Conservation (phyloP, 1,139 yeast genomes). For the Geotrichum carabidarum region DNA sequence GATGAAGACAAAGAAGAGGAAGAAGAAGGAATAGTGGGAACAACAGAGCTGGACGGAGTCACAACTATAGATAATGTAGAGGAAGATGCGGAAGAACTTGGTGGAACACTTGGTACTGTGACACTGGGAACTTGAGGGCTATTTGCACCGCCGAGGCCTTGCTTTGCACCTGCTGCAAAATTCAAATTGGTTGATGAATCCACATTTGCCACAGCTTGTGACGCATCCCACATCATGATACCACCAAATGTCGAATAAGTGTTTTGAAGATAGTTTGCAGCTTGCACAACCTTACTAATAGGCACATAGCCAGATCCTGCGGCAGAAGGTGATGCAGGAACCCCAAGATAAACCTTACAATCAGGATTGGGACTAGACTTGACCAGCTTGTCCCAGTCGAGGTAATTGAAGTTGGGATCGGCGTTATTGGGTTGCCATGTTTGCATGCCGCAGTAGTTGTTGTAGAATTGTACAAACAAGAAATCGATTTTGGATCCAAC, state of each 20-base stretch:
- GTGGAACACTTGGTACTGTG: neutral
- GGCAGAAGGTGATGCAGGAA: slow-evolving; percentile 65
- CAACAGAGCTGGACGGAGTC: slow-evolving; percentile 19
- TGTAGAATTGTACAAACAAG: slow-evolving; percentile 89
- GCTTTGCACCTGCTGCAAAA: slow-evolving; percentile 45
- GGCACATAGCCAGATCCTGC: slow-evolving; percentile 68
- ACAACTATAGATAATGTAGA: slow-evolving; percentile 5
- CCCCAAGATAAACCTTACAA: slow-evolving; percentile 60
- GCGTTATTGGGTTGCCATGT: slow-evolving; percentile 16
- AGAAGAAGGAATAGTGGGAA: neutral
- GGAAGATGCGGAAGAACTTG: slow-evolving; percentile 1
- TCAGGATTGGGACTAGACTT: slow-evolving; percentile 58
- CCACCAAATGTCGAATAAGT: slow-evolving; percentile 64
- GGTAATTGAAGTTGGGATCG: slow-evolving; percentile 61
- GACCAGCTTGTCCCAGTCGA: slow-evolving; percentile 75
- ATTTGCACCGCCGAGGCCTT: slow-evolving; percentile 25
- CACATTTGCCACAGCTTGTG: slow-evolving; percentile 60
- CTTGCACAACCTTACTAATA: slow-evolving; percentile 25
- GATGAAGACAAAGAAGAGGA: slow-evolving; percentile 1
- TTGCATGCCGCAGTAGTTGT: slow-evolving; percentile 67
- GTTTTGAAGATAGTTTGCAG: slow-evolving; percentile 35
- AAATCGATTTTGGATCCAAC: slow-evolving; percentile 64
- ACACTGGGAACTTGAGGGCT: slow-evolving; percentile 12
- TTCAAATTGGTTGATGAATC: slow-evolving; percentile 32
- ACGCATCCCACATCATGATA: slow-evolving; percentile 87